These are phyloP conservation scores for Tolypocladium capitatum DNA, from an alignment of 2,329 filamentous ascomycete genomes.

Conservation along the genomic window DNA sequence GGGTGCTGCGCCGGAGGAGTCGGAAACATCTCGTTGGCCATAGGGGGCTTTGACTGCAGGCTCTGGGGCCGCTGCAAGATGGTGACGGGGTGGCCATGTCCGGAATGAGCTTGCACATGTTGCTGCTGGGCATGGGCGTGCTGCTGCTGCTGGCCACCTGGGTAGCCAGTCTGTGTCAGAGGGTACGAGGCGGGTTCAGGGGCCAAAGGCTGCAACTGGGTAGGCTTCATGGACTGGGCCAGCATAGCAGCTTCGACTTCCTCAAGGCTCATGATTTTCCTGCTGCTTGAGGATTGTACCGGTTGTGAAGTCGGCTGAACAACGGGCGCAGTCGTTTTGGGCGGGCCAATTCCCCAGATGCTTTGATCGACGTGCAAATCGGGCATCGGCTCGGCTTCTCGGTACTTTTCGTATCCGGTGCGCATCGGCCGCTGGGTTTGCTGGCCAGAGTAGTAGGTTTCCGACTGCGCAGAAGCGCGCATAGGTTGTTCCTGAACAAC, in stretches of 20 bases:
- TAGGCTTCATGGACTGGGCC: conserved; percentile 45
- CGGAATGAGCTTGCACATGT: conserved; percentile 16
- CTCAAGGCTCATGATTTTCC: conserved; percentile 89
- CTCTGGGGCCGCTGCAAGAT: conserved; percentile 42
- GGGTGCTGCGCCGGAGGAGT: conserved; percentile 9
- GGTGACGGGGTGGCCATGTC: conserved; percentile 36
- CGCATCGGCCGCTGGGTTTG: conserved; percentile 45
- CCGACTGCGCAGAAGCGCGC: conserved; percentile 16
- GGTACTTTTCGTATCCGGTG: conserved; percentile 86
- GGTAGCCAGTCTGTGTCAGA: conserved; percentile 12
- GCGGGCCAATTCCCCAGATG: conserved; percentile 70
- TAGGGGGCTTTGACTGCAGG: conserved; percentile 25
- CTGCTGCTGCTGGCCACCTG: conserved; percentile 9
- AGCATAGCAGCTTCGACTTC: conserved; percentile 94
- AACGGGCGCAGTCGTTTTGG: conserved; percentile 25
- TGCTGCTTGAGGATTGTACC: conserved; percentile 23
- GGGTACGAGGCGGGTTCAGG: conserved; percentile 17
- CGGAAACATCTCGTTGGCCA: conserved; percentile 19
- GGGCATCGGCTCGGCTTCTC: conserved; percentile 69
- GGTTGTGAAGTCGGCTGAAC: conserved; percentile 11
- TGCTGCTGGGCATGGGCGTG: conserved; percentile 11
- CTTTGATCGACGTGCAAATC: conserved; percentile 87
- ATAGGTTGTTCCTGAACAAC: conserved; percentile 20
- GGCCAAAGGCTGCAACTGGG: conserved; percentile 19
- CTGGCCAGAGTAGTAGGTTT: conserved; percentile 25